Percentiles rank a stretch among this genome's conserved stretches.
These are phyloP conservation scores for Quillaja saponaria DNA, from an alignment of 306 rosid species.

Conservation along the genomic window DNA sequence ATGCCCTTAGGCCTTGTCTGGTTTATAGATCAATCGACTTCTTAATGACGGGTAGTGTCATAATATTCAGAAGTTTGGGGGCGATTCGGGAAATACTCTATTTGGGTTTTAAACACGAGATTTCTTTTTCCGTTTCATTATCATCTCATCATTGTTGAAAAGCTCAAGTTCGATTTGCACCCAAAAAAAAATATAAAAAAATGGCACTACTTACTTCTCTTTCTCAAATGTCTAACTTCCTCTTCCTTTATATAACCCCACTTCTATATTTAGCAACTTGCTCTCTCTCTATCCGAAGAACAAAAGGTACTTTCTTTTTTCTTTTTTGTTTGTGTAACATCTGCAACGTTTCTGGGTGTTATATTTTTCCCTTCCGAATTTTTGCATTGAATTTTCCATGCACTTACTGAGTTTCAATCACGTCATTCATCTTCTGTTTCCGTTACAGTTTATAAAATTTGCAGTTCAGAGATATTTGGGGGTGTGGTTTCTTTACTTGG, in stretches of 20 bases:
- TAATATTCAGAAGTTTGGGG: too few relatives aligned
- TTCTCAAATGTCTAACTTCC: slow-evolving; percentile 10
- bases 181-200: too few relatives aligned
- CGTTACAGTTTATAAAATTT: slow-evolving; percentile 39
- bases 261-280: slow-evolving; percentile 49
- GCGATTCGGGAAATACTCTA: too few relatives aligned
- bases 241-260: slow-evolving; percentile 13
- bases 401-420: slow-evolving; percentile 33
- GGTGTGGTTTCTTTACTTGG: slow-evolving; percentile 34
- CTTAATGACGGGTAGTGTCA: too few relatives aligned
- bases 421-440: slow-evolving; percentile 30
- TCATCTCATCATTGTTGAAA: too few relatives aligned
- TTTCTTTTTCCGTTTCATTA: too few relatives aligned
- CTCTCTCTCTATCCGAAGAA: slow-evolving; percentile 26
- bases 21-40: too few relatives aligned
- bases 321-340: background rate
- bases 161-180: too few relatives aligned
- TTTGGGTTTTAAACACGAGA: too few relatives aligned
- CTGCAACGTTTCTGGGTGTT: slow-evolving; percentile 11
- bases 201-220: slow-evolving; percentile 15
- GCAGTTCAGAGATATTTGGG: slow-evolving; percentile 17
- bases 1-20: too few relatives aligned
- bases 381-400: slow-evolving; percentile 28
- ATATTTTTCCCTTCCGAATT: background rate
- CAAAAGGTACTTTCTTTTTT: background rate